phyloP scores from a whole-genome alignment of 768 basidiomycete genomes.

The Boletellus ananiceps region DNA sequence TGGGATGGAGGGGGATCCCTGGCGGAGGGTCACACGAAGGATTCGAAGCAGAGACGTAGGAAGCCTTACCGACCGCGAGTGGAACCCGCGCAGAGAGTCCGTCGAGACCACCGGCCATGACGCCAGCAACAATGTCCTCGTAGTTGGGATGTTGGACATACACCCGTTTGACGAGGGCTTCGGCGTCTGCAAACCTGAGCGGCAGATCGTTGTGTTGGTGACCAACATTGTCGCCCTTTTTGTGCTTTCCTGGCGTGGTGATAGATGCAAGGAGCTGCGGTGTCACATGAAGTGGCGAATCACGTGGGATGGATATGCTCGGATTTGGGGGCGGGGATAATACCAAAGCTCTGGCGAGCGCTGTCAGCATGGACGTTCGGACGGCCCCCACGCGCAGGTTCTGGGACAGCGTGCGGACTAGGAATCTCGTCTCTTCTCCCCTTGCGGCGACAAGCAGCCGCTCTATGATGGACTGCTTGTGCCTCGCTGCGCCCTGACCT shows the following conservation, averaged over 20 bases:
- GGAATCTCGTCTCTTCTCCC: constrained; percentile 84
- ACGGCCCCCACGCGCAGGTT: constrained; percentile 88
- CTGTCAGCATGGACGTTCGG: constrained; percentile 72
- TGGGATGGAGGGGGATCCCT: constrained; percentile 82
- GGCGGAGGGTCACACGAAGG: constrained; percentile 13
- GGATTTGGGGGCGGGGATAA: constrained; percentile 43
- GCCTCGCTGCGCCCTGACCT: constrained; percentile 70
- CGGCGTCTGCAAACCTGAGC: constrained; percentile 49
- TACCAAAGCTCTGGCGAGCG: constrained; percentile 74
- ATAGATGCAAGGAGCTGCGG: constrained; percentile 17
- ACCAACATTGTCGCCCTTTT: constrained; percentile 24
- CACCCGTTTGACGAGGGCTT: constrained; percentile 61
- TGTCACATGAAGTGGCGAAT: constrained; percentile 29
- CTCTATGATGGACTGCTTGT: constrained; percentile 75
- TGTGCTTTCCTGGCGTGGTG: constrained; percentile 22
- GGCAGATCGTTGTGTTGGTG: constrained; percentile 34
- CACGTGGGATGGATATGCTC: constrained; percentile 10
- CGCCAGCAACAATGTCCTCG: constrained; percentile 58
- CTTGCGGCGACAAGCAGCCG: constrained; percentile 77
- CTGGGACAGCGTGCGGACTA: constrained; percentile 68
- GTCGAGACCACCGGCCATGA: constrained; percentile 58
- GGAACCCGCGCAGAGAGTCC: constrained; percentile 56
- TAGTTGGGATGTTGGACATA: constrained; percentile 80
- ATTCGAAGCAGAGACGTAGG: constrained; percentile 2
- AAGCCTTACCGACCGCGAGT: constrained; percentile 60